Conservation (phyloP, 2,329 filamentous ascomycete species). For the Emericellopsis atlantica region DNA sequence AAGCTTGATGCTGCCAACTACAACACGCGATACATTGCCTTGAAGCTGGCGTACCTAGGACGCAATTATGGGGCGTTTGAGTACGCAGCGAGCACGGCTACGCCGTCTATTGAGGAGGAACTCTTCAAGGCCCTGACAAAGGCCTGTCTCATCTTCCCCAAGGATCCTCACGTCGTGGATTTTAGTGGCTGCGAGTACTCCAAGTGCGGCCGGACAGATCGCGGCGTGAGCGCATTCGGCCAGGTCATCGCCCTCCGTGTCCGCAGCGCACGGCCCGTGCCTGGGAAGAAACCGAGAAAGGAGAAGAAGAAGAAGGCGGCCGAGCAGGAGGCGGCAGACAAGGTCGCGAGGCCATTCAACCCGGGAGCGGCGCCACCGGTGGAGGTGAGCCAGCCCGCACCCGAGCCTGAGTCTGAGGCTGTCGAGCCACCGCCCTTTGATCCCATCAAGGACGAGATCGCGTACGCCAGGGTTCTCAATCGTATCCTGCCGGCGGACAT, state of each 20-base stretch:
- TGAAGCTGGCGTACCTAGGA: conserved; percentile 91
- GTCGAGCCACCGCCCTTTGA: conserved; percentile 32
- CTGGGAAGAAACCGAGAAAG: conserved; percentile 9
- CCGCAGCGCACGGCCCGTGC: conserved; percentile 61
- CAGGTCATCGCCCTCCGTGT: conserved; percentile 82
- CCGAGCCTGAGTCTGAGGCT: conserved; percentile 5
- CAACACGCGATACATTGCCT: conserved; percentile 69
- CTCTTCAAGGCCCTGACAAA: conserved; percentile 84
- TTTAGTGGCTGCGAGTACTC: conserved; percentile 83
- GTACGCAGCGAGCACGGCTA: conserved; percentile 58
- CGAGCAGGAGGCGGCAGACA: conserved; percentile 6
- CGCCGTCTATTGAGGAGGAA: conserved; percentile 84
- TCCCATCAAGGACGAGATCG: conserved; percentile 66
- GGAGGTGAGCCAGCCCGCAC: conserved; percentile 4
- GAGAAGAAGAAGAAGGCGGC: conserved; percentile 10
- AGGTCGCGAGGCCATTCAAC: no score
- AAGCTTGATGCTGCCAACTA: conserved; percentile 60
- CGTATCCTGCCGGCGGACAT: conserved; percentile 82
- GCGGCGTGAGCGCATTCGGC: conserved; percentile 90
- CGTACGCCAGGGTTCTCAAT: conserved; percentile 76
- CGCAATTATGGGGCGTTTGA: conserved; percentile 90
- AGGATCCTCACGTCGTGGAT: conserved; percentile 49
- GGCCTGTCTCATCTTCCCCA: conserved; percentile 67
- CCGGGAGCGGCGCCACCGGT: conserved; percentile 3
- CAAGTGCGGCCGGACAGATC: conserved; percentile 88